Conservation (phyloP, 805 yeast genomes). For the Kuraishia molischiana region DNA sequence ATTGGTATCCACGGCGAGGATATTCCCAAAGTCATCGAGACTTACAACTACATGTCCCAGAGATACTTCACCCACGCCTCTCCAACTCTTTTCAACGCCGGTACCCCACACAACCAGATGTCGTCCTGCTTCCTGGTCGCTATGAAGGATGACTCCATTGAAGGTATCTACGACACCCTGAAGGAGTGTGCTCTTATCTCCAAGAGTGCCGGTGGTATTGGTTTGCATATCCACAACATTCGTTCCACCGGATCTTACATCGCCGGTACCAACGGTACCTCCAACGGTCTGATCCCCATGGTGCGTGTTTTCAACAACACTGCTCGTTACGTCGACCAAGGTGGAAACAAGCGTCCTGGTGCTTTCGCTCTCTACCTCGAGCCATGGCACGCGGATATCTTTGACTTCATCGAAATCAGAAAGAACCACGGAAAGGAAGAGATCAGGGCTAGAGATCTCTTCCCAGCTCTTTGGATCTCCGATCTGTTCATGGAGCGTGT, state of each 20-base stretch:
- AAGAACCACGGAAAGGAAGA: conserved; percentile 59
- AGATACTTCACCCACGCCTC: conserved; percentile 53
- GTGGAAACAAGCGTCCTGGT: conserved; percentile 59
- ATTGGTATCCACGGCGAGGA: conserved; percentile 51
- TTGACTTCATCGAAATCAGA: conserved; percentile 49
- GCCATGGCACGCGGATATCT: conserved; percentile 56
- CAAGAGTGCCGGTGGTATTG: conserved; percentile 56
- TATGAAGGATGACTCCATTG: conserved; percentile 55
- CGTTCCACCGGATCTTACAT: conserved; percentile 51
- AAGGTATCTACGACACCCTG: conserved; percentile 52
- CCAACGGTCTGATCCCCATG: conserved; percentile 56
- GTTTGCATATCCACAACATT: conserved; percentile 50
- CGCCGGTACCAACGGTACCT: conserved; percentile 55
- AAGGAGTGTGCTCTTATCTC: conserved; percentile 55
- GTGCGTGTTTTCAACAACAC: conserved; percentile 54
- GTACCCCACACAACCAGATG: conserved; percentile 52
- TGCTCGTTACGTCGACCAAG: conserved; percentile 56
- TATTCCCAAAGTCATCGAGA: conserved; percentile 40
- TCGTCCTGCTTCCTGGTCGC: conserved; percentile 56
- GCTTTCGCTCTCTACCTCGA: conserved; percentile 52
- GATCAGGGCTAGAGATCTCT: conserved; percentile 51
- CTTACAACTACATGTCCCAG: conserved; percentile 51
- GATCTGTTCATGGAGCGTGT: conserved; percentile 55
- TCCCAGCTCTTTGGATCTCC: conserved; percentile 56
- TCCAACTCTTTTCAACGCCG: conserved; percentile 53